Conservation (phyloP, 371 early-diverging fungal genomes). For the Capillidium rhysosporum region DNA sequence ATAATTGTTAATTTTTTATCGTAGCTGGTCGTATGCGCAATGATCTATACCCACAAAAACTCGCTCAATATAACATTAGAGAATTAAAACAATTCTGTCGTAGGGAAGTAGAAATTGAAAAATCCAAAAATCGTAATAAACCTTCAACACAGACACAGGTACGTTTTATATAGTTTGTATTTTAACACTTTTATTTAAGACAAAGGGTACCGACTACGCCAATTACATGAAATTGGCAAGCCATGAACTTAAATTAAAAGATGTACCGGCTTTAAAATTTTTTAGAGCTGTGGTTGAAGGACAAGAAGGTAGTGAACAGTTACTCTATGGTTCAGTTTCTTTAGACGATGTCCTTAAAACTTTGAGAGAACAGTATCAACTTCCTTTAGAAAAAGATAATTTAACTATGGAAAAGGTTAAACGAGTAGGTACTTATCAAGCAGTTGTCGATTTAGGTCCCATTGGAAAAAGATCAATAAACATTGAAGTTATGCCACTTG, state of each 20-base stretch:
- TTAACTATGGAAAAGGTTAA: background rate
- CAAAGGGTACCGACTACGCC: background rate
- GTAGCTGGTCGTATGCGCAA: conserved; percentile 2
- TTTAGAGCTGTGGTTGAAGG: background rate
- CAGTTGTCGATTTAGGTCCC: background rate
- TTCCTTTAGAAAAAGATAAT: background rate
- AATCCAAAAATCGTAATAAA: background rate
- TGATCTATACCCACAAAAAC: background rate
- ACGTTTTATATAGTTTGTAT: background rate
- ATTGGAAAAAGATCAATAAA: background rate
- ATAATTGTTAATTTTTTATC: background rate
- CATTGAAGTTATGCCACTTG: background rate
- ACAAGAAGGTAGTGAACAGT: background rate
- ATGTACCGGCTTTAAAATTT: background rate
- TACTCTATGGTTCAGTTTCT: background rate
- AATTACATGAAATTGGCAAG: background rate
- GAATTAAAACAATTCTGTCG: background rate
- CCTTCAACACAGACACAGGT: background rate
- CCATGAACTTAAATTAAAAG: background rate
- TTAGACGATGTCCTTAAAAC: background rate
- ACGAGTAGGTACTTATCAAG: background rate
- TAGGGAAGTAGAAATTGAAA: background rate
- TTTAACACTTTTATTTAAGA: background rate
- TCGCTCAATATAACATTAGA: background rate
- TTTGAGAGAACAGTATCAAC: background rate